Evolutionary conservation across 306 rosid species (phyloP).

Genomic region (Ormosia semicastrata): DNA sequence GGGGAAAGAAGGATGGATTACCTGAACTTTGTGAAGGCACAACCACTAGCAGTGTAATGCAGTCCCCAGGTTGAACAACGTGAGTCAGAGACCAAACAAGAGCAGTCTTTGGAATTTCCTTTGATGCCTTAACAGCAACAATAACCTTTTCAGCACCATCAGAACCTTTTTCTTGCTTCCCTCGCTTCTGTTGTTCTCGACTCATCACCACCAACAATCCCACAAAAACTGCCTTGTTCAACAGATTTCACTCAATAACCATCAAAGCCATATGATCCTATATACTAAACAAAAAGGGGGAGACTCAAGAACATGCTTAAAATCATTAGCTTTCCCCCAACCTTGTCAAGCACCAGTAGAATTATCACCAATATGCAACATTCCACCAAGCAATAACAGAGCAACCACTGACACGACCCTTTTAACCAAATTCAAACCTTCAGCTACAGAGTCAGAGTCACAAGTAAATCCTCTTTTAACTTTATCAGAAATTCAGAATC

Average conservation of each 20-base stretch:
- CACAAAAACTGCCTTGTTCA: constrained; percentile 11
- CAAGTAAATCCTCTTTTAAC: neutral
- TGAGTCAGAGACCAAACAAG: constrained; percentile 97
- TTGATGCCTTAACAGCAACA: constrained; percentile 92
- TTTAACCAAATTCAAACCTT: constrained; percentile 33
- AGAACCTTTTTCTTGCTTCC: constrained; percentile 72
- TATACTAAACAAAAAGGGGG: constrained; percentile 18
- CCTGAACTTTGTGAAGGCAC: constrained; percentile 87
- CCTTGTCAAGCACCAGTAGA: constrained; percentile 34
- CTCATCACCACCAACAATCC: constrained; percentile 51
- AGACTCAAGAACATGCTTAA: constrained; percentile 23
- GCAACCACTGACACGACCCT: constrained; percentile 44
- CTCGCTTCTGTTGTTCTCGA: constrained; percentile 74
- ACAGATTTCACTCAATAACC: constrained; percentile 37
- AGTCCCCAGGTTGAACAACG: constrained; percentile 98
- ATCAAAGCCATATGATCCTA: constrained; percentile 25
- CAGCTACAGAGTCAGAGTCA: constrained; percentile 1
- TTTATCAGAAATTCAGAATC: constrained; percentile 16
- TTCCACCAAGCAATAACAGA: constrained; percentile 14
- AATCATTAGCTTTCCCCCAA: constrained; percentile 31
- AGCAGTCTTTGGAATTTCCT: constrained; percentile 92
- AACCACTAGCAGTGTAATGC: constrained; percentile 91
- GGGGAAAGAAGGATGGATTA: constrained; percentile 27
- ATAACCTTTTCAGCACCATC: constrained; percentile 85
- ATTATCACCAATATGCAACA: constrained; percentile 36